Base-by-base conservation (phyloP, 208 protist genomes). In the Porcisia deanei region DNA sequence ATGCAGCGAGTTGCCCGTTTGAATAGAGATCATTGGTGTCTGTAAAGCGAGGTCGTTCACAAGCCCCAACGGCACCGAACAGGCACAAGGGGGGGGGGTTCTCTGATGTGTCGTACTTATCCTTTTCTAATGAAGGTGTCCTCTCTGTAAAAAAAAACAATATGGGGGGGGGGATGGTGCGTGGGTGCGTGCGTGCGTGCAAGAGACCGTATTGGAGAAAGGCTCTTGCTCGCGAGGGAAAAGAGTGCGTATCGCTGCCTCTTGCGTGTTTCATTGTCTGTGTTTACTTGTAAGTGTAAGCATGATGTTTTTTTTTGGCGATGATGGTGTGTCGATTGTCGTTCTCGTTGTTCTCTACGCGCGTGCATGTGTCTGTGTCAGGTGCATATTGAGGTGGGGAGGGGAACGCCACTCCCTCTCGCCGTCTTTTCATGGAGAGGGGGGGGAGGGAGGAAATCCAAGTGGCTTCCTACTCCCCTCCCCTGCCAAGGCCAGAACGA, bases 1-100 rank as follows among this genome's bases (percentile, higher is more conserved):
- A 85, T 16, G 68, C 75, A 10, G 85, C 86, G 1, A 88, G 87
- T 57, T 96, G 91, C 72, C 91, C 91, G 1, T 89, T 96, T 71
- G 72, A 83, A 59, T 84, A 80, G 25, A 3, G 39, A 10, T 66
- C n/a, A 34, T 20, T 66, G 10, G 39, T 41, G 10, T 25, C 18
- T 16, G 61, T 30, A 12, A 34, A 16, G 18, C n/a, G 39, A 43
- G 59, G 2, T 41, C 39, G 39, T 45, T 18, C n/a, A 41, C 20
- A 22, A 22, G 16, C 16, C 20, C 37, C 59, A 43, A 34, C 10
- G 10, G 18, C 60, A 12, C 4, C 12, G 16, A 37, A 37, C 20
- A 10, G 8, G 20, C 30, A n/a, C 60, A 45, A 43, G n/a, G 20
- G 61, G 18, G 45, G 20, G 39, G 8, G 0, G 20, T 3, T 37